These are phyloP conservation scores for Neurospora sp. DNA, from an alignment of 495 filamentous ascomycete genomes.

Conservation along the genomic window DNA sequence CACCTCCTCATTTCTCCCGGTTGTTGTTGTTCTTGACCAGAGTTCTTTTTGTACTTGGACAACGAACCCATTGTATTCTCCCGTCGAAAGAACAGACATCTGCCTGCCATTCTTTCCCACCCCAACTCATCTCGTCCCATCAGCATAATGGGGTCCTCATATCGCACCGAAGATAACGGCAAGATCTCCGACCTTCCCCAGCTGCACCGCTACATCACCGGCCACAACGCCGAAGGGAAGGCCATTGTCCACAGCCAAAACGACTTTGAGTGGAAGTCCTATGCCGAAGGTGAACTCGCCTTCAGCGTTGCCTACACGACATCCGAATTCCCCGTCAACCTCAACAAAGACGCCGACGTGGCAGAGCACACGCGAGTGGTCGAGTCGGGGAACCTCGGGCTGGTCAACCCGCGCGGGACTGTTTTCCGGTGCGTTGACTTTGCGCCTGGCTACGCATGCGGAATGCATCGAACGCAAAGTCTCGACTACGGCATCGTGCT, in stretches of 20 bases:
- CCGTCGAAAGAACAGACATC: not conserved
- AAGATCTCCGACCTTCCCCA: conserved; percentile 25
- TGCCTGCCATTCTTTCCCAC: not conserved
- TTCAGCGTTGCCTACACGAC: conserved; percentile 39
- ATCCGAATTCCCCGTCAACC: conserved; percentile 39
- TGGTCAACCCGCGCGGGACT: conserved; percentile 40
- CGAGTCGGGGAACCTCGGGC: conserved; percentile 28
- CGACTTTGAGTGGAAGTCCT: conserved; percentile 20
- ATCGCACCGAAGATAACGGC: not conserved
- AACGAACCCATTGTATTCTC: too few species aligned
- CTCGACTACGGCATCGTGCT: conserved; percentile 70
- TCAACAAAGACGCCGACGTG: conserved; percentile 44
- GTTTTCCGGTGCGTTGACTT: conserved; percentile 55
- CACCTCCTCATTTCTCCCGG: not conserved
- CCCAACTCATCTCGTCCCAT: not conserved
- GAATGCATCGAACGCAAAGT: conserved; percentile 62
- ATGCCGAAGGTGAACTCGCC: conserved; percentile 22
- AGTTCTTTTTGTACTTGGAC: not conserved
- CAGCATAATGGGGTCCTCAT: not conserved
- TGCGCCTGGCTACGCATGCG: conserved; percentile 38
- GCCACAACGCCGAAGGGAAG: conserved; percentile 26
- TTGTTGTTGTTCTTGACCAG: not conserved
- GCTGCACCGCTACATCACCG: conserved; percentile 29
- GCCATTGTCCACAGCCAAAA: conserved; percentile 25
- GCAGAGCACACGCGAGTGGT: conserved; percentile 23